A percentile compares a stretch with the other conserved stretches of the same genome.
phyloP scores from a whole-genome alignment of 805 yeast species.

The Jamesozyma hellenica region DNA sequence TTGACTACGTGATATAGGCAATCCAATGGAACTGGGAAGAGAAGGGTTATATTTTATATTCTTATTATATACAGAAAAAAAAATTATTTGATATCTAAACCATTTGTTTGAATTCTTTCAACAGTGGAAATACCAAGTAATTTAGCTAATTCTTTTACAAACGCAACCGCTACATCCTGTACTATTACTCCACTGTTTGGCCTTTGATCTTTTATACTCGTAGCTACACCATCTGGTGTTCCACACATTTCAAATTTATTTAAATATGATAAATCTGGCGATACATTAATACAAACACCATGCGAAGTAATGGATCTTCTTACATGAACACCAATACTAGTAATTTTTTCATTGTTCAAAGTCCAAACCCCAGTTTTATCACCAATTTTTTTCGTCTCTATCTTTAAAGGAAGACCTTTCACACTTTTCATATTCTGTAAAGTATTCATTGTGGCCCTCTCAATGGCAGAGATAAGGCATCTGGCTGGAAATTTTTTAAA shows the following conservation, averaged over 20 bases:
- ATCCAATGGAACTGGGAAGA: too few relatives aligned
- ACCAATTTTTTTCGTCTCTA: constrained; percentile 32
- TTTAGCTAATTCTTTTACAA: constrained; percentile 37
- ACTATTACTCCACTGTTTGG: constrained; percentile 19
- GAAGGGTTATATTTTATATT: background rate
- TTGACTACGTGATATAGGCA: background rate
- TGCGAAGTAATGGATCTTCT: constrained; percentile 79
- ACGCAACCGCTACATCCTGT: constrained; percentile 34
- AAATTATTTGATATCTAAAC: constrained; percentile 10
- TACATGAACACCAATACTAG: constrained; percentile 83
- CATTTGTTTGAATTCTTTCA: constrained; percentile 31
- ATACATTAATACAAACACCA: constrained; percentile 76
- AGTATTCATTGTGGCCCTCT: constrained; percentile 43
- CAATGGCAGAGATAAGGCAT: constrained; percentile 57
- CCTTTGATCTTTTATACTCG: constrained; percentile 35
- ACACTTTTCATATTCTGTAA: too few relatives aligned
- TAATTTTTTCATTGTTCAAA: constrained; percentile 44
- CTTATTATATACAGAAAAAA: too few relatives aligned
- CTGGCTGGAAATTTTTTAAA: constrained; percentile 48
- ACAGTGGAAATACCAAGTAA: constrained; percentile 31
- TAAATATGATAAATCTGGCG: constrained; percentile 62
- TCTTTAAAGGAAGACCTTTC: constrained; percentile 3
- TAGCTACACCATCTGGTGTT: constrained; percentile 49
- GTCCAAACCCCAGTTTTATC: constrained; percentile 89
- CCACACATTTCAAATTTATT: constrained; percentile 82